phyloP scores from a whole-genome alignment of 2,329 filamentous ascomycete species.

The Myotisia sp. region DNA sequence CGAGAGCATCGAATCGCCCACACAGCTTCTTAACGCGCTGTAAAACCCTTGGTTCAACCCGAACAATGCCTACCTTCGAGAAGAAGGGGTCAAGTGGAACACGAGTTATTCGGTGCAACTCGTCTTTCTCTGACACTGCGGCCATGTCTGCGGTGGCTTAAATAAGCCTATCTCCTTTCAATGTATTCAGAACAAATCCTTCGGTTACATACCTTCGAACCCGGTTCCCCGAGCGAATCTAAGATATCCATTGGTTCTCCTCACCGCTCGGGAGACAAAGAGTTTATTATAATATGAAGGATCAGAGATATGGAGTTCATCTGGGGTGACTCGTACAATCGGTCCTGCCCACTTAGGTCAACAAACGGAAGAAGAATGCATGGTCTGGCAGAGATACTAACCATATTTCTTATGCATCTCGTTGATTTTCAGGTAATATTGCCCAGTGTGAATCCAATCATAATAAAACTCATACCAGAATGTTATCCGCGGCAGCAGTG shows the following conservation, averaged over 20 bases:
- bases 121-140: not conserved
- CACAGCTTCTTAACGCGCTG: constrained; percentile 1
- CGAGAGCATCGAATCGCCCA: not conserved
- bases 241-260: constrained; percentile 4
- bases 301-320: constrained; percentile 22
- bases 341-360: constrained; percentile 14
- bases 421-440: constrained; percentile 19
- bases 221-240: constrained; percentile 3
- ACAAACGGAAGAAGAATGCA: not conserved
- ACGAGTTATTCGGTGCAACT: not conserved
- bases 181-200: no score
- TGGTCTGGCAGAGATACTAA: constrained; percentile 2
- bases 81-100: constrained; percentile 4
- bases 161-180: no score
- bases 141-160: constrained; percentile 2
- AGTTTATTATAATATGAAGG: not conserved
- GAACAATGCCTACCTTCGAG: constrained; percentile 1
- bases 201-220: constrained; percentile 4
- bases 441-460: constrained; percentile 14
- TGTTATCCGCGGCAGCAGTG: constrained; percentile 14
- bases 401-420: constrained; percentile 21
- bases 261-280: constrained; percentile 3
- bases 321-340: constrained; percentile 22
- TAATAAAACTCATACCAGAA: constrained; percentile 17
- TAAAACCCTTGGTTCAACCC: constrained; percentile 3